Percentiles rank a stretch among this genome's conserved stretches.
Conservation (phyloP, 2,329 filamentous ascomycete species). For the Penicillium sp. region DNA sequence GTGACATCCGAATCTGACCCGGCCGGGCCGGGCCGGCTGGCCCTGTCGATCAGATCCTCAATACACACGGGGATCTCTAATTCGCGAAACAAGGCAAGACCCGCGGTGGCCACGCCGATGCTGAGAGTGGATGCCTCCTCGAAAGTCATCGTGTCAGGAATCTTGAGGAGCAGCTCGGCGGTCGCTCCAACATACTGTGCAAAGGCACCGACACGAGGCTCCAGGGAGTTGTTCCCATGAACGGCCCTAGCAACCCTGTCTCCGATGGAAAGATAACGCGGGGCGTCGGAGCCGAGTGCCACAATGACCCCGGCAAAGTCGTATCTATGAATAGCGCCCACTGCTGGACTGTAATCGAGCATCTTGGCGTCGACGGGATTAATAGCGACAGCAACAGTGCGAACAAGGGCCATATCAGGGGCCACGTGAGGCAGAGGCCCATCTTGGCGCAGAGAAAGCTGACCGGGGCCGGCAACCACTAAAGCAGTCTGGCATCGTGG, state of each 20-base stretch:
- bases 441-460: slow-evolving; percentile 4
- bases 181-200: slow-evolving; percentile 37
- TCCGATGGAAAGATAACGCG: slow-evolving; percentile 15
- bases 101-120: slow-evolving; percentile 10
- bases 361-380: slow-evolving; percentile 20
- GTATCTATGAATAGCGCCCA: slow-evolving; percentile 11
- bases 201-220: slow-evolving; percentile 2
- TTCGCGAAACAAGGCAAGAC: slow-evolving; percentile 10
- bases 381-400: slow-evolving; percentile 11
- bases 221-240: slow-evolving; percentile 4
- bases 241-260: slow-evolving; percentile 10
- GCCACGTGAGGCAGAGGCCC: neutral
- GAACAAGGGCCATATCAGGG: slow-evolving; percentile 8
- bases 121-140: slow-evolving; percentile 30
- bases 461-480: slow-evolving; percentile 4
- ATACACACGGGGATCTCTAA: neutral
- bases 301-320: slow-evolving; percentile 14
- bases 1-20: neutral
- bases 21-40: neutral
- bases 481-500: neutral
- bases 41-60: neutral
- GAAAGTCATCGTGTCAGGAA: slow-evolving; percentile 31
- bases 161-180: slow-evolving; percentile 33
- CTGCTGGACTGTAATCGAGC: slow-evolving; percentile 5
- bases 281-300: slow-evolving; percentile 14